phyloP scores from a whole-genome alignment of 129 eudicot species.

The Dittrichia graveolens region DNA sequence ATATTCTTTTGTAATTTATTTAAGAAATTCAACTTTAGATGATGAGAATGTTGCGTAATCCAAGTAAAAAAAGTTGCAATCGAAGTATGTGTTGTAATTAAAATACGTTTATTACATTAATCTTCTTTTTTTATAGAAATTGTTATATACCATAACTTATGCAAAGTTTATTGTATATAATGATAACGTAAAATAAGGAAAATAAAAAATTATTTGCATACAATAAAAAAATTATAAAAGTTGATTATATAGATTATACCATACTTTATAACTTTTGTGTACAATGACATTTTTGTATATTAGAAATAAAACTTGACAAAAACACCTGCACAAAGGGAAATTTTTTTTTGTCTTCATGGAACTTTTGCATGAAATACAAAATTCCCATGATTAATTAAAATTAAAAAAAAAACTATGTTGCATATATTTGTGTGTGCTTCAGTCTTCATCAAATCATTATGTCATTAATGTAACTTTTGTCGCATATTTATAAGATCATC shows the following conservation, averaged over 20 bases:
- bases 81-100: neutral
- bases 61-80: slow-evolving; percentile 1
- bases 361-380: slow-evolving; percentile 38
- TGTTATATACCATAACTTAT: too few relatives aligned
- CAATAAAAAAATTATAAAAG: too few relatives aligned
- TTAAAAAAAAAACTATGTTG: neutral
- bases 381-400: slow-evolving; percentile 21
- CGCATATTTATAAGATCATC: neutral
- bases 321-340: slow-evolving; percentile 7
- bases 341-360: slow-evolving; percentile 28
- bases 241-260: too few relatives aligned
- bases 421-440: slow-evolving; percentile 17
- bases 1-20: neutral
- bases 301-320: slow-evolving; percentile 9
- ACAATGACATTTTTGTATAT: neutral
- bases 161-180: neutral
- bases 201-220: too few relatives aligned
- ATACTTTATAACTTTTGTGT: neutral
- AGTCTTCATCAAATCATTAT: slow-evolving; percentile 5
- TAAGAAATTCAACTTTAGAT: neutral
- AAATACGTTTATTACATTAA: neutral
- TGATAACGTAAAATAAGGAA: neutral
- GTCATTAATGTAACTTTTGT: neutral
- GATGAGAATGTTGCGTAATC: neutral
- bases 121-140: too few relatives aligned